Percentiles rank a stretch among this genome's conserved stretches.
These are phyloP conservation scores for Teratosphaeria pseudoeucalypti DNA, from an alignment of 2,329 filamentous ascomycete species.

Conservation along the genomic window DNA sequence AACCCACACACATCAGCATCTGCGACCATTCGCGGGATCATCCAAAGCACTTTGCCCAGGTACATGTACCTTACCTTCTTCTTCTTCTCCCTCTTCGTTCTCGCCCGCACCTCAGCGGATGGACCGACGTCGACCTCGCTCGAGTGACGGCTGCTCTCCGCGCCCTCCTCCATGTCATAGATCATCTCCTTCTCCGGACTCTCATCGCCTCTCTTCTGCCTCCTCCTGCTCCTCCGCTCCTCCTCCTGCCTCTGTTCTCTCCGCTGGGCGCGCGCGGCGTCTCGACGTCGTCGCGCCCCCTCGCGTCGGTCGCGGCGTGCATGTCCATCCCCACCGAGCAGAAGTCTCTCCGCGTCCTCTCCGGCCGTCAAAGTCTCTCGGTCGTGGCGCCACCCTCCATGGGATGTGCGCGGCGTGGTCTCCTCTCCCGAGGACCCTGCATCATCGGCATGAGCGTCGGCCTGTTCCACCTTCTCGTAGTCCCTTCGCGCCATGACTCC, in stretches of 20 bases:
- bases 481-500: constrained; percentile 1
- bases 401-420: constrained; percentile 7
- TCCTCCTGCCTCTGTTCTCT: constrained; percentile 17
- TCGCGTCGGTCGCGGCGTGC: constrained; percentile 7
- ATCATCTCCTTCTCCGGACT: constrained; percentile 55
- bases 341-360: constrained; percentile 30
- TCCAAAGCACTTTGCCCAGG: background rate
- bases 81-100: constrained; percentile 24
- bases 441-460: constrained; percentile 1
- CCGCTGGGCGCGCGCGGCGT: constrained; percentile 10
- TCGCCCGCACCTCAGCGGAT: constrained; percentile 40
- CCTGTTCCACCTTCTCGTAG: constrained; percentile 7
- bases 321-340: constrained; percentile 16
- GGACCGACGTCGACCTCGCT: constrained; percentile 39
- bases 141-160: constrained; percentile 23
- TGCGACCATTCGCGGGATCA: background rate
- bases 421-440: background rate
- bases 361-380: constrained; percentile 30
- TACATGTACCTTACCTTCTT: constrained; percentile 10
- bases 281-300: constrained; percentile 7
- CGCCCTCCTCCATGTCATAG: constrained; percentile 85
- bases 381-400: constrained; percentile 17
- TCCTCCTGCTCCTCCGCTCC: constrained; percentile 36
- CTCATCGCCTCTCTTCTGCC: constrained; percentile 48
- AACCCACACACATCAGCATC: background rate